phyloP scores from a whole-genome alignment of 2,329 filamentous ascomycete genomes.

The Phaeomoniella chlamydospora region DNA sequence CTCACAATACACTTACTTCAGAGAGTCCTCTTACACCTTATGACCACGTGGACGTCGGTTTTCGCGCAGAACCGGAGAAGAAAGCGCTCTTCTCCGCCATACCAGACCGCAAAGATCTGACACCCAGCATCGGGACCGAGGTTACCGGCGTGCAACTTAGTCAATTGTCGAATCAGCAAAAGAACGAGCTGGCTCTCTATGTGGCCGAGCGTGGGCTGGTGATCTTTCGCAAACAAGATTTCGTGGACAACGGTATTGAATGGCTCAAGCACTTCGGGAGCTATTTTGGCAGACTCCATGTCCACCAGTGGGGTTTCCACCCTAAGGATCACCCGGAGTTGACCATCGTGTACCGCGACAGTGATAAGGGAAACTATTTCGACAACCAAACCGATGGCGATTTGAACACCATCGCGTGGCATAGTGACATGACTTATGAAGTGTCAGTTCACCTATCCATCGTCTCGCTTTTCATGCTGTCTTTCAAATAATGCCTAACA shows the following conservation, averaged over 20 bases:
- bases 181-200: conserved; percentile 55
- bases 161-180: conserved; percentile 50
- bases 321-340: conserved; percentile 28
- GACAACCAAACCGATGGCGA: background rate
- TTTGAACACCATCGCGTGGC: conserved; percentile 18
- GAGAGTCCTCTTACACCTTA: background rate
- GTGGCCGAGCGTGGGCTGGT: conserved; percentile 32
- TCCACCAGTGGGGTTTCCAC: conserved; percentile 20
- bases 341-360: conserved; percentile 32
- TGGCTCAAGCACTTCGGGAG: conserved; percentile 11
- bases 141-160: conserved; percentile 58
- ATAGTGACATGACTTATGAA: conserved; percentile 15
- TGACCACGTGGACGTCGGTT: background rate
- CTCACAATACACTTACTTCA: background rate
- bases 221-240: conserved; percentile 36
- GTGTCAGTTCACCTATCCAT: conserved; percentile 2
- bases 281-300: conserved; percentile 15
- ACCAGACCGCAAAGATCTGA: conserved; percentile 28
- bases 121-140: conserved; percentile 60
- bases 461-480: background rate
- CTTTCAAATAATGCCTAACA: background rate
- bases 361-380: conserved; percentile 20
- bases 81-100: background rate
- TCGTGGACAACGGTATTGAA: conserved; percentile 8
- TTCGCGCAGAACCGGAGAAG: background rate